Base-by-base conservation (phyloP, 108 stramenopile genomes). In the Phaeodactylum tricornutum region DNA sequence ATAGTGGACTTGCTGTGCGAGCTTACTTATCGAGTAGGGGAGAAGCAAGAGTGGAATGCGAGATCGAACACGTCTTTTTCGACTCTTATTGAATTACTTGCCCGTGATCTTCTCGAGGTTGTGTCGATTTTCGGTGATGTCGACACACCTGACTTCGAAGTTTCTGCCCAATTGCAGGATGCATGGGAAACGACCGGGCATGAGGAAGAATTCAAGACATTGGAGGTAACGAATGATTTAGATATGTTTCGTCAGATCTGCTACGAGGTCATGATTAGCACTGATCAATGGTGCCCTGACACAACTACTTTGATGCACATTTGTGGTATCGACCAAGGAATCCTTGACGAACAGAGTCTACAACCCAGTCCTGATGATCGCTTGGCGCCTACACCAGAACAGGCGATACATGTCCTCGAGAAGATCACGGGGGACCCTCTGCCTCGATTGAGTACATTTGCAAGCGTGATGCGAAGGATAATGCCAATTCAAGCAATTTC, bases 251-350 rank as follows among this genome's bases (percentile, higher is more conserved):
- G 75, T 7, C 75, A 76, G 29, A 57, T 76, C 12, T 70, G 69
- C 54, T 76, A 71, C 34, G 69, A 76, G 44, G 75, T 76, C 30
- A 50, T 76, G 53, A 46, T 76, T 15, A 69, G 68, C 42, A 66
- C 57, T 2, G 75, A 77, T 34, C 75, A 72, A 34, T 72, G 75
- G 75, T 77, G 75, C 39, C 79, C 86, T 7, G 72, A 79, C 53
- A 60, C 54, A 4, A 70, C 53, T 20, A 53, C 57, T 15, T 56
- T 75, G 23, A 68, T 66, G 60, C 64, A 69, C 9, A 66, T 75
- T 43, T 75, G 74, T 56, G 64, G 32, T 19, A 68, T 75, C 26
- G 67, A 67, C 33, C 43, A 63, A 23, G 32, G 49, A 0, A 52
- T 62, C 43, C 39, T 67, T 16, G 64, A 65, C 29, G 61, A 69